A percentile compares a stretch with the other conserved stretches of the same genome.
phyloP scores from a whole-genome alignment of 2,329 filamentous ascomycete species.

The Xylaria sp. region DNA sequence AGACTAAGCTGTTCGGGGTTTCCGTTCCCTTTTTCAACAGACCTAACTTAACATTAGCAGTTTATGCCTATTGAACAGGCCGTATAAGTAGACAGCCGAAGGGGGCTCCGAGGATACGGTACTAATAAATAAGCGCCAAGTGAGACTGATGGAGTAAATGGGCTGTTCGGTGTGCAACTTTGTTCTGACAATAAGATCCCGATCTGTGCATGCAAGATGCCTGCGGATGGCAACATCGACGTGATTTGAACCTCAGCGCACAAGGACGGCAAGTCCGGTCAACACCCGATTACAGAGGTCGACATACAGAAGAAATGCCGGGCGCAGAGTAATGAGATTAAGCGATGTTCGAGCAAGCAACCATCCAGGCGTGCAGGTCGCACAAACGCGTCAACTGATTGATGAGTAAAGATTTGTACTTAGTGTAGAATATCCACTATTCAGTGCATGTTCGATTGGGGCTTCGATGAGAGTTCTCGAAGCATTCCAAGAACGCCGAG shows the following conservation, averaged over 20 bases:
- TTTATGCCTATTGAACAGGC: neutral
- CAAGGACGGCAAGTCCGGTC: constrained; percentile 12
- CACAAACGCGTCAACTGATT: constrained; percentile 20
- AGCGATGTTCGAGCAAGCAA: neutral
- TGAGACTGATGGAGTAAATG: constrained; percentile 15
- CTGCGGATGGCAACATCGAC: neutral
- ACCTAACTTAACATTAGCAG: neutral
- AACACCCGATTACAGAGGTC: neutral
- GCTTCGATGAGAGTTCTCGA: constrained; percentile 50
- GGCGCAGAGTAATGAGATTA: neutral
- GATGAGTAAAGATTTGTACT: constrained; percentile 16
- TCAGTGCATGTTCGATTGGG: constrained; percentile 39
- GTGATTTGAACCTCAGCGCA: neutral
- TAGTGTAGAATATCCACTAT: constrained; percentile 35
- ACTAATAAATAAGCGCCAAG: constrained; percentile 5
- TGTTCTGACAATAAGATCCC: constrained; percentile 7
- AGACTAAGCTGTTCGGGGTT: constrained; percentile 8
- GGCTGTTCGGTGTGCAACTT: constrained; percentile 5
- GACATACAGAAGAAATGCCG: constrained; percentile 1
- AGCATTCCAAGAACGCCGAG: constrained; percentile 43
- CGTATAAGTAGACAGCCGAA: neutral
- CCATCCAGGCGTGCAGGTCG: constrained; percentile 4
- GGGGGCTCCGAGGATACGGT: constrained; percentile 11
- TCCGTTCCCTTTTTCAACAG: constrained; percentile 1
- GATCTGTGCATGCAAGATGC: constrained; percentile 8